Percentiles rank a stretch among this genome's conserved stretches.
phyloP scores from a whole-genome alignment of 257 asterid species.

The Paraleonurus japonicus region DNA sequence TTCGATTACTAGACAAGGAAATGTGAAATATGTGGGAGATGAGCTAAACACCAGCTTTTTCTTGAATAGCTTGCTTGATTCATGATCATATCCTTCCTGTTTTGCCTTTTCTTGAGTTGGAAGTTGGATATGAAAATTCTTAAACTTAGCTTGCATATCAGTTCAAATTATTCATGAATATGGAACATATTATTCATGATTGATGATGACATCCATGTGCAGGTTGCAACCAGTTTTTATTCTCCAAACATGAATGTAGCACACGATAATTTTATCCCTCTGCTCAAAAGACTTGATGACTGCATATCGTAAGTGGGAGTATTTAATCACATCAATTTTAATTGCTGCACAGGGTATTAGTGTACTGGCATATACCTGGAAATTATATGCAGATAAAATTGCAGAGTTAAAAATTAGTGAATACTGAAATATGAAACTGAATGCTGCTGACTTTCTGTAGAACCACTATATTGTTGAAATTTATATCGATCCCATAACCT shows the following conservation, averaged over 20 bases:
- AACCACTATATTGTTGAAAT: slow-evolving; percentile 19
- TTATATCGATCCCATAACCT: neutral
- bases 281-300: slow-evolving; percentile 92
- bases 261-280: slow-evolving; percentile 77
- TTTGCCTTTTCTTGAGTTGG: neutral
- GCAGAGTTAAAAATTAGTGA: neutral
- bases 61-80: slow-evolving; percentile 4
- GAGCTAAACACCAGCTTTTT: neutral
- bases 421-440: slow-evolving; percentile 23
- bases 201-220: slow-evolving; percentile 40
- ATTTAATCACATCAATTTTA: slow-evolving; percentile 10
- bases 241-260: slow-evolving; percentile 87
- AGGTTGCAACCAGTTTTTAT: slow-evolving; percentile 95
- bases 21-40: neutral
- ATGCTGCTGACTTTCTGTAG: slow-evolving; percentile 6
- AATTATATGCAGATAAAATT: slow-evolving; percentile 11
- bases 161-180: slow-evolving; percentile 4
- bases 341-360: slow-evolving; percentile 16
- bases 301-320: slow-evolving; percentile 80
- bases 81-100: slow-evolving; percentile 8
- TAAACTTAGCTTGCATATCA: neutral
- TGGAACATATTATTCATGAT: slow-evolving; percentile 27
- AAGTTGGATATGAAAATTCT: neutral
- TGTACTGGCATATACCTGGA: slow-evolving; percentile 14
- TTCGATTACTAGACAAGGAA: slow-evolving; percentile 18